A percentile compares a stretch with the other conserved stretches of the same genome.
Conservation (phyloP, 2,329 filamentous ascomycete genomes). For the Penicillium nordicum region DNA sequence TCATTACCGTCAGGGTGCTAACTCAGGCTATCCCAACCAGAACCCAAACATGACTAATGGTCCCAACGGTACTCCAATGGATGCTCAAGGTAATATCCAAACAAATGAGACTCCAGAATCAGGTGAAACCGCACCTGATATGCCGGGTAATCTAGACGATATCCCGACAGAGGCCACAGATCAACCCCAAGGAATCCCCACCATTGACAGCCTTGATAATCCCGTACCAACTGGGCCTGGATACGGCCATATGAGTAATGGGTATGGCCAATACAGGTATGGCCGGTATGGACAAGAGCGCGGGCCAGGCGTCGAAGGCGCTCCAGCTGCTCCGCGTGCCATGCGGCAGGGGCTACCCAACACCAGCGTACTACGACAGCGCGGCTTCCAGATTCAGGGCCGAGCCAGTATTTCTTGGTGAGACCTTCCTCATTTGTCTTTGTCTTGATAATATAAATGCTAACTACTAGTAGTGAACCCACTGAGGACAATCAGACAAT, state of each 20-base stretch:
- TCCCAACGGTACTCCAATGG: slow-evolving; percentile 16
- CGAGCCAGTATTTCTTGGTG: slow-evolving; percentile 19
- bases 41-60: slow-evolving; percentile 27
- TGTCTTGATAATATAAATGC: not conserved
- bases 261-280: slow-evolving; percentile 28
- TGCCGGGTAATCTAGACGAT: slow-evolving; percentile 2
- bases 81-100: slow-evolving; percentile 15
- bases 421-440: not conserved
- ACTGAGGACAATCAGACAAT: not conserved
- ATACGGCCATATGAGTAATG: slow-evolving; percentile 21
- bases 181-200: slow-evolving; percentile 26
- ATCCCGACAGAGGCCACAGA: not conserved
- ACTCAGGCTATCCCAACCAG: slow-evolving; percentile 34
- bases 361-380: slow-evolving; percentile 67
- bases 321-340: slow-evolving; percentile 88
- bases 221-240: slow-evolving; percentile 11
- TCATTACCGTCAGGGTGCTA: slow-evolving; percentile 34
- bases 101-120: slow-evolving; percentile 12
- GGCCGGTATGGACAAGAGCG: slow-evolving; percentile 45
- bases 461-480: slow-evolving; percentile 2
- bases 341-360: slow-evolving; percentile 88
- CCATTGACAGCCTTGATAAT: slow-evolving; percentile 22
- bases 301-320: slow-evolving; percentile 62
- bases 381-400: slow-evolving; percentile 44
- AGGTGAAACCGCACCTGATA: not conserved